Base-by-base conservation (phyloP, 2,329 filamentous ascomycete species). In the Aspergillus fumigatiaffinis region DNA sequence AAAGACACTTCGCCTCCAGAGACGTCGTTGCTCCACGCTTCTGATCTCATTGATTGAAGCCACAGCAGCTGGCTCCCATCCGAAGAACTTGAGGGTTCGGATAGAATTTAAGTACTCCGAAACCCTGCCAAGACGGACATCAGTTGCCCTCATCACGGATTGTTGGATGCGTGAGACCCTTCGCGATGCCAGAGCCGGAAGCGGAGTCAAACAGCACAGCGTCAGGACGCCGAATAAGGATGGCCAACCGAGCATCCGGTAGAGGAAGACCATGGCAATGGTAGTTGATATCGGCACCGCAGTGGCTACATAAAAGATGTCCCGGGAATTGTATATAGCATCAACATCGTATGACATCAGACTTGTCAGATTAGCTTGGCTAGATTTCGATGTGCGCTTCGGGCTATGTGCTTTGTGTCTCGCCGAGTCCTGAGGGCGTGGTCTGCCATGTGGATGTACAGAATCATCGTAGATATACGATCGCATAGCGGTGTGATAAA, bases 301-400 rank as follows among this genome's bases (percentile, higher is more conserved):
- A 32, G 79, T 71, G 1, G 69, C 55, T 12, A 80, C 73, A 50
- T 81, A 72, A 46, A 84, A 71, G 9, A 83, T 70, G 60, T 86
- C 83, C 41, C 82, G 76, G 8, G 81, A 77, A 26, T 71, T 76
- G 56, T 76, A 81, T 32, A 86, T 76, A 28, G 82, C 80, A 54
- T 85, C 82, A 9, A 86, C 76, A 61, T 86, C 83, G 28, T 81
- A 81, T 8, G 82, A 80, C 81, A 85, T 84, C 53, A 86, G 73
- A 55, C 83, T 85, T 14, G 81, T 80, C 49, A 84, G 75, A 17
- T 82, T 81, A 7, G 81, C 77, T 3, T 82, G 80, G 1, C 80
- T 76, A 23, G 74, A 70, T 14, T 68, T 71, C 46, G 70, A 63
- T 44, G 70, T 61, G 2, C 59, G 59, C 25, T 71, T 72, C 58